Evolutionary conservation across 2,329 filamentous ascomycete genomes (phyloP), one percentile per base, ranked within the genome.

Genomic region (Paecilomyces formosus): DNA sequence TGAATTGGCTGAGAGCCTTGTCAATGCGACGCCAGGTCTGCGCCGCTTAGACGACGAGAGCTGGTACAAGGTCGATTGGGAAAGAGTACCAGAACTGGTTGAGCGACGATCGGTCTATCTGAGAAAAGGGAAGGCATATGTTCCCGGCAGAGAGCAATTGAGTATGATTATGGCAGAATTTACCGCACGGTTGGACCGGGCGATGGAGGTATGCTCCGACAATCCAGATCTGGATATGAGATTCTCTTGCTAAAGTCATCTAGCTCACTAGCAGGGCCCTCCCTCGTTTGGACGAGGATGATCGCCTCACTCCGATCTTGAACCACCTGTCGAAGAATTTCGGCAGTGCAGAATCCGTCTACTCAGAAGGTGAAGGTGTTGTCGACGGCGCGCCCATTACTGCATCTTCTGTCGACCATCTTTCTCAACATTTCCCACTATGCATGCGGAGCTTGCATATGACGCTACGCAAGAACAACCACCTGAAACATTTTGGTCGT

Each of bases 61-160:
- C 26, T 99, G 91, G 88, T 96, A 95, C 81, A 97, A 97, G 77
- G 91, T 97, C 1, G 91, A 97, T 68, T 99, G 93, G 92, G 89
- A 92, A 71, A 85, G 87, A 33, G 94, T 99, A 1, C 91, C 93
- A 0, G 93, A 97, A 61, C 77, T 99, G 39, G 87, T 99, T 0
- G 92, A 97, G 74, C 77, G 83, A 54, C 82, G 93, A 55, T 83
- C 84, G 56, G 90, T 96, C 1, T 86, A 94, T 57, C 63, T 97
- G 63, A 88, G 82, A 65, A 85, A 78, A 28, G 94, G 94, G 2
- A 94, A 91, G 73, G 94, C 94, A 1, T 99, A 92, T 69, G 93
- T 99, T 1, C 93, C 94, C 0, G 86, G 88, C 12, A 83, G 87
- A 58, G 92, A 97, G 72, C 92, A 97, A 74, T 79, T 89, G 60